Conservation (phyloP, 2,329 filamentous ascomycete genomes). For the Penicillium sp. region DNA sequence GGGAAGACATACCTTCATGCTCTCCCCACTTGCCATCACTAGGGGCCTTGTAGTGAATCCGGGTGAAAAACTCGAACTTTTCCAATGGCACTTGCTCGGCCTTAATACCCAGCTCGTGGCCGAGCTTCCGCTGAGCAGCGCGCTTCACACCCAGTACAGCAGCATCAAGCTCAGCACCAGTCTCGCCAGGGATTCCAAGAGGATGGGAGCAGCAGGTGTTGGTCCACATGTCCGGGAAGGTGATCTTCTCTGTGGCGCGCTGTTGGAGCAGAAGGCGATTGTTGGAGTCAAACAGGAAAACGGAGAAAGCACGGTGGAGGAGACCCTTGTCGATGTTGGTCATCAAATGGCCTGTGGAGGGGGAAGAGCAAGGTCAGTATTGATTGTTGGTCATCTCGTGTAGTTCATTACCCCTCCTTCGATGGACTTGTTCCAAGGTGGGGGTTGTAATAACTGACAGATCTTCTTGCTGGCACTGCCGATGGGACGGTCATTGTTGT, state of each 20-base stretch:
- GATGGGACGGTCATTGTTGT: slow-evolving; percentile 88
- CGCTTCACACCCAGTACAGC: slow-evolving; percentile 85
- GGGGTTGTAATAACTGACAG: slow-evolving; percentile 60
- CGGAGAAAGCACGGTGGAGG: slow-evolving; percentile 94
- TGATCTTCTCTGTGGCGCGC: slow-evolving; percentile 95
- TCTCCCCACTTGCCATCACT: slow-evolving; percentile 98
- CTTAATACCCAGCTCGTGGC: slow-evolving; percentile 94
- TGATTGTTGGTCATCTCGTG: background rate
- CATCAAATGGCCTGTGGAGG: slow-evolving; percentile 84
- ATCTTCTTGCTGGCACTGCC: slow-evolving; percentile 97
- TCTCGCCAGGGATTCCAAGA: slow-evolving; percentile 86
- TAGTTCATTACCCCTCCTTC: slow-evolving; percentile 11
- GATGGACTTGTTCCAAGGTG: background rate
- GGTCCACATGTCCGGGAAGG: slow-evolving; percentile 99
- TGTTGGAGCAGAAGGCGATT: slow-evolving; percentile 94
- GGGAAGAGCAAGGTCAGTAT: slow-evolving; percentile 11
- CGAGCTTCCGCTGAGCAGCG: slow-evolving; percentile 87
- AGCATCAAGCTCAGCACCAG: slow-evolving; percentile 75
- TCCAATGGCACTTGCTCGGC: slow-evolving; percentile 84
- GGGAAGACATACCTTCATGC: slow-evolving; percentile 75
- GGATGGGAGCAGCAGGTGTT: slow-evolving; percentile 99
- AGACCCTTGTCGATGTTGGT: slow-evolving; percentile 96
- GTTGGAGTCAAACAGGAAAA: slow-evolving; percentile 94
- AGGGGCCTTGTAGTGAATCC: slow-evolving; percentile 97
- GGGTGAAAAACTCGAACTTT: slow-evolving; percentile 88